These are phyloP conservation scores for Dictyophora rubrovolvata DNA, from an alignment of 768 basidiomycete species.

Conservation along the genomic window DNA sequence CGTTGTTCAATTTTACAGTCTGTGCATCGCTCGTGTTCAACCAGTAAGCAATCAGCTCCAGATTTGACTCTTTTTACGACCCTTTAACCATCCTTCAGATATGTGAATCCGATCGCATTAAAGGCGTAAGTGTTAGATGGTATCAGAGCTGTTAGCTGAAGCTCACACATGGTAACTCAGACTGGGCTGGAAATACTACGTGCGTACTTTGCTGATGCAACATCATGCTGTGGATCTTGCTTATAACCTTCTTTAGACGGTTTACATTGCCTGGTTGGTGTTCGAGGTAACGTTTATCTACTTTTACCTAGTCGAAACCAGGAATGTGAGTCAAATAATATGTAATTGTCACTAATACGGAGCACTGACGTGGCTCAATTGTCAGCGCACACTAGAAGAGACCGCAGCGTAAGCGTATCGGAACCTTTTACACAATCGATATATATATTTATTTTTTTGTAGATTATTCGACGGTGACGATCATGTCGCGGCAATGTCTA, in stretches of 20 bases:
- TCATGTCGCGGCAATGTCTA: slow-evolving; percentile 20
- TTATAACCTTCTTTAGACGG: not conserved
- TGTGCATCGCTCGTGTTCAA: slow-evolving; percentile 34
- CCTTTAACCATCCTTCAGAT: slow-evolving; percentile 10
- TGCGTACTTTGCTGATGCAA: slow-evolving; percentile 20
- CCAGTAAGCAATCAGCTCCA: slow-evolving; percentile 19
- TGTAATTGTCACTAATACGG: not conserved
- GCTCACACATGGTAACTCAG: not conserved
- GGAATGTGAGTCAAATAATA: not conserved
- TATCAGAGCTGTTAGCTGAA: not conserved
- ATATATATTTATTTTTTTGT: not conserved
- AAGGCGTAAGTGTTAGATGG: slow-evolving; percentile 8
- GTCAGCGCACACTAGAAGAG: slow-evolving; percentile 24
- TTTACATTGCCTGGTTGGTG: slow-evolving; percentile 15
- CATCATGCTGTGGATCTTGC: not conserved
- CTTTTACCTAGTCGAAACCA: not conserved
- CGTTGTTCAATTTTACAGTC: slow-evolving; percentile 29
- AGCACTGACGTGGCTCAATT: slow-evolving; percentile 31
- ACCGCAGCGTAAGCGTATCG: slow-evolving; percentile 18
- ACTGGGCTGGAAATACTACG: slow-evolving; percentile 59
- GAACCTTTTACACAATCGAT: not conserved
- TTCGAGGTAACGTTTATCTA: slow-evolving; percentile 48
- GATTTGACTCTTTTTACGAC: slow-evolving; percentile 22
- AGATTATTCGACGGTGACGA: slow-evolving; percentile 24
- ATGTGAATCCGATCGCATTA: slow-evolving; percentile 54